A percentile compares a stretch with the other conserved stretches of the same genome.
phyloP scores from a whole-genome alignment of 305 asterid species.

The Ilex paraguariensis region DNA sequence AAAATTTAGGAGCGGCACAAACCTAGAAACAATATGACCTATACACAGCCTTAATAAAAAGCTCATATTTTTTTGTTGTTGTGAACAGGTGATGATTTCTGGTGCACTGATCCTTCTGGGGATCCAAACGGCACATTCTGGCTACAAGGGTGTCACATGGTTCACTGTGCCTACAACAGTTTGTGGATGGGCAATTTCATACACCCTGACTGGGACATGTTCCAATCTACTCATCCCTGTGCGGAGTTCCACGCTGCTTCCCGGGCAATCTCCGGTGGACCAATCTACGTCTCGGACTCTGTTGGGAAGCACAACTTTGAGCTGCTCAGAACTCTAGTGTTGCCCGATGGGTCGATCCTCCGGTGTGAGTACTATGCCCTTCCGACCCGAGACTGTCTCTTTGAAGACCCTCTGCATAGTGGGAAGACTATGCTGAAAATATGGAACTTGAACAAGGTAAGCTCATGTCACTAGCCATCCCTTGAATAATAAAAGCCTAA shows the following conservation, averaged over 20 bases:
- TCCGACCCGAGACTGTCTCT: constrained; percentile 80
- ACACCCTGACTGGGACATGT: constrained; percentile 99
- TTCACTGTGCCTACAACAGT: constrained; percentile 93
- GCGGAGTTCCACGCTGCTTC: constrained; percentile 94
- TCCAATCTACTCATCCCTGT: constrained; percentile 91
- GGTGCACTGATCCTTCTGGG: constrained; percentile 95
- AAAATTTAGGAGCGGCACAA: too few relatives aligned
- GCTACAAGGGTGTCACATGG: constrained; percentile 98
- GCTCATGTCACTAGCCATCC: too few relatives aligned
- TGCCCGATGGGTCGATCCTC: constrained; percentile 78
- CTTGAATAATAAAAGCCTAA: too few relatives aligned
- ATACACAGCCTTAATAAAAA: too few relatives aligned
- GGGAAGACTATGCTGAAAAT: constrained; percentile 88
- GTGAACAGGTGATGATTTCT: constrained; percentile 75
- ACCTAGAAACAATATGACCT: too few relatives aligned
- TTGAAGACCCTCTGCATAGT: constrained; percentile 76
- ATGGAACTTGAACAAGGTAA: constrained; percentile 88
- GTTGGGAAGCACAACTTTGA: constrained; percentile 74
- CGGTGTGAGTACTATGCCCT: constrained; percentile 78
- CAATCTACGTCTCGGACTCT: constrained; percentile 74
- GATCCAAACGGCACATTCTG: constrained; percentile 91
- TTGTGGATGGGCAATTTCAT: constrained; percentile 95
- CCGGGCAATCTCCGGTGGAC: constrained; percentile 95
- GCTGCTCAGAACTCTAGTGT: constrained; percentile 57
- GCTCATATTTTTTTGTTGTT: neutral